These are phyloP conservation scores for Cryptosporidium baileyi DNA, from an alignment of 169 alveolate species.

Conservation along the genomic window DNA sequence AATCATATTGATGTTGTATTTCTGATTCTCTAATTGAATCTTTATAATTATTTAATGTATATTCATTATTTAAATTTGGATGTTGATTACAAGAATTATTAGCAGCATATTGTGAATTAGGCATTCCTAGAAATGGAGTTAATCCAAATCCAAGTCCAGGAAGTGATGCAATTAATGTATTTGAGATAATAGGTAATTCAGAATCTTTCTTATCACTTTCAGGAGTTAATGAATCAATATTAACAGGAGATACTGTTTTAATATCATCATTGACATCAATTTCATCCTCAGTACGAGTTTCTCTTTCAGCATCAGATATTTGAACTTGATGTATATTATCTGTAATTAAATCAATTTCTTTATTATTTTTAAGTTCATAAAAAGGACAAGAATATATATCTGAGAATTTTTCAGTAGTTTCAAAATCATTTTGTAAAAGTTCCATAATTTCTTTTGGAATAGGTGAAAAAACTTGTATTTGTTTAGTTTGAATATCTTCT, in stretches of 20 bases:
- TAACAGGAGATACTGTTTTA: not conserved
- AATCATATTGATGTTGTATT: no score
- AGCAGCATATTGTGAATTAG: slow-evolving; percentile 53
- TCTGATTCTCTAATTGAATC: no score
- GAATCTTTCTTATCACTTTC: not conserved
- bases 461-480: not conserved
- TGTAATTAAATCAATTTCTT: not conserved
- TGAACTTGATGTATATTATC: not conserved
- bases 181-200: not conserved
- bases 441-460: slow-evolving; percentile 14
- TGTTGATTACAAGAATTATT: no score
- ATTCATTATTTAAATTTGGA: no score
- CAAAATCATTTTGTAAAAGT: slow-evolving; percentile 11
- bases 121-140: slow-evolving; percentile 62
- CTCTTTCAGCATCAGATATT: not conserved
- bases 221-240: no score
- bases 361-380: not conserved
- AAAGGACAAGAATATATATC: slow-evolving; percentile 8
- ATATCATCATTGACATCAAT: not conserved
- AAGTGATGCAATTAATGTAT: slow-evolving; percentile 34
- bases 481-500: not conserved
- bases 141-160: slow-evolving; percentile 66
- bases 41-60: no score
- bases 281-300: not conserved
- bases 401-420: slow-evolving; percentile 1